These are phyloP conservation scores for Leccinum pellstonianum DNA, from an alignment of 768 basidiomycete genomes.

Conservation along the genomic window DNA sequence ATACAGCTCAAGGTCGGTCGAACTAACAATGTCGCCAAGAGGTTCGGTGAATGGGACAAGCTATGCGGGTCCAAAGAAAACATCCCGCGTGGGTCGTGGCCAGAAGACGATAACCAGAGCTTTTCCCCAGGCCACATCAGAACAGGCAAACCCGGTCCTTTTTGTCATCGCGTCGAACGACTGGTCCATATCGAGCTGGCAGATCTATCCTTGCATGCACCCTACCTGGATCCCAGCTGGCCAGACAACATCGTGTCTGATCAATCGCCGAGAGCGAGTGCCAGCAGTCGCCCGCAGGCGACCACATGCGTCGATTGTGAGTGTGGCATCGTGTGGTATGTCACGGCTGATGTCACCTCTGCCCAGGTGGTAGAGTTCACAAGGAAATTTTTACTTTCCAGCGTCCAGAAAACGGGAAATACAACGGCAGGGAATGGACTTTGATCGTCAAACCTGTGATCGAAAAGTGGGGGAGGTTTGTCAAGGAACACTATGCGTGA, in stretches of 20 bases:
- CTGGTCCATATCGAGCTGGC: slow-evolving; percentile 79
- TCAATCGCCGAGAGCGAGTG: neutral
- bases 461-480: too few relatives aligned
- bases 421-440: slow-evolving; percentile 37
- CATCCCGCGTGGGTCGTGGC: slow-evolving; percentile 73
- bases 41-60: slow-evolving; percentile 78
- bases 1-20: slow-evolving; percentile 80
- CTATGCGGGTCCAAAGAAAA: slow-evolving; percentile 79
- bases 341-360: slow-evolving; percentile 8
- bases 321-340: slow-evolving; percentile 11
- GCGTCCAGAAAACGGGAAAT: slow-evolving; percentile 49
- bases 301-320: slow-evolving; percentile 45
- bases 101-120: slow-evolving; percentile 43
- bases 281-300: slow-evolving; percentile 12
- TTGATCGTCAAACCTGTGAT: too few relatives aligned
- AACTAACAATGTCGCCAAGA: slow-evolving; percentile 66
- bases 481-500: too few relatives aligned
- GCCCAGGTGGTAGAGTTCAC: slow-evolving; percentile 56
- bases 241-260: slow-evolving; percentile 35
- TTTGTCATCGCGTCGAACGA: slow-evolving; percentile 74
- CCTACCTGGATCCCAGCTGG: slow-evolving; percentile 58
- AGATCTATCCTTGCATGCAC: slow-evolving; percentile 57
- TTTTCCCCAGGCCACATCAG: slow-evolving; percentile 66
- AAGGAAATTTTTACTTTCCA: slow-evolving; percentile 79
- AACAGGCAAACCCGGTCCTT: slow-evolving; percentile 58